Conservation (phyloP, 1,284 basidiomycete species). For the Coriolopsis trogii region DNA sequence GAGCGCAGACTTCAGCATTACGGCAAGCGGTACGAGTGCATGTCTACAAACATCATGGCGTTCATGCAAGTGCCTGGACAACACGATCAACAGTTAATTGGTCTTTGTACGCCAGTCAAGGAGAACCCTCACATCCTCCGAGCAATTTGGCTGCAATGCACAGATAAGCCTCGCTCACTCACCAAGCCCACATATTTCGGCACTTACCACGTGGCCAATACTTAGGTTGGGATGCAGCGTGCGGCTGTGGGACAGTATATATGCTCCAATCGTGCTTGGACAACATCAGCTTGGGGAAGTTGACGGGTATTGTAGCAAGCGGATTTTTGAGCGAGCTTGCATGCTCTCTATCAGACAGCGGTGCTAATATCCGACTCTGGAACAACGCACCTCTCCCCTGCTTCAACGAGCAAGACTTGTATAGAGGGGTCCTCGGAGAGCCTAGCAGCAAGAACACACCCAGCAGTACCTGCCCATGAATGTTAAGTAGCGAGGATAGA, state of each 20-base stretch:
- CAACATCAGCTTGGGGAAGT: slow-evolving; percentile 40
- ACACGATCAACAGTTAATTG: neutral
- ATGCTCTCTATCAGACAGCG: no score
- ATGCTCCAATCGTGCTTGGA: slow-evolving; percentile 51
- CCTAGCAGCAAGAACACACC: slow-evolving; percentile 68
- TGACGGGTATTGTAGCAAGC: slow-evolving; percentile 28
- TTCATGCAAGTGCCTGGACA: slow-evolving; percentile 66
- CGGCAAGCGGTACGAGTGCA: no score
- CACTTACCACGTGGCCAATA: slow-evolving; percentile 73
- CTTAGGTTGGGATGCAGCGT: slow-evolving; percentile 46
- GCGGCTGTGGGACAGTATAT: slow-evolving; percentile 55
- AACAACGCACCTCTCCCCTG: slow-evolving; percentile 64
- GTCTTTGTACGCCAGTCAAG: neutral
- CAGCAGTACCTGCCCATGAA: slow-evolving; percentile 56
- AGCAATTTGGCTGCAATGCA: slow-evolving; percentile 66
- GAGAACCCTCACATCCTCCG: slow-evolving; percentile 67
- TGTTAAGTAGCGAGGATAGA: neutral
- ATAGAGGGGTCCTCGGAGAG: slow-evolving; percentile 60
- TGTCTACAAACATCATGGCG: slow-evolving; percentile 62
- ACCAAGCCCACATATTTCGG: no score
- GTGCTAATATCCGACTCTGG: no score
- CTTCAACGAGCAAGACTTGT: slow-evolving; percentile 65
- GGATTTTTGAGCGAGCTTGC: slow-evolving; percentile 27
- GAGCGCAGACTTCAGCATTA: neutral
- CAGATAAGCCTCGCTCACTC: no score